phyloP scores from a whole-genome alignment of 345 rosid species.

The Populus davidiana region DNA sequence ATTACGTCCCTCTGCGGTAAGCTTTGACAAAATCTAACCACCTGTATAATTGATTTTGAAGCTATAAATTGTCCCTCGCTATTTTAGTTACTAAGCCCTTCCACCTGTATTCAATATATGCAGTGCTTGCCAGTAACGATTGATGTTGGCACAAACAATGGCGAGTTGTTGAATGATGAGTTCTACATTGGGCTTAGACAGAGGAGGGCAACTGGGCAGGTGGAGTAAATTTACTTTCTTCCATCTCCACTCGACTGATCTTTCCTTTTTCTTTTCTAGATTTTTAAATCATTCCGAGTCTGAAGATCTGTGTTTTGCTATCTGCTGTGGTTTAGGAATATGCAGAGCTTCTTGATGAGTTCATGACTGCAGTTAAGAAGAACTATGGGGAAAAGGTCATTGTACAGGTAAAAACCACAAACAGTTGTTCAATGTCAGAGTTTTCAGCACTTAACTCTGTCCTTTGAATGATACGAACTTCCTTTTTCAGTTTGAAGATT shows the following conservation, averaged over 20 bases:
- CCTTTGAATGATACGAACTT: neutral
- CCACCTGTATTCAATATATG: neutral
- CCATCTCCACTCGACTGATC: neutral
- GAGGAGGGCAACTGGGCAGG: constrained; percentile 37
- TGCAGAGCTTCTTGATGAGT: constrained; percentile 66
- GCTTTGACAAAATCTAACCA: neutral
- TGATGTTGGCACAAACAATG: constrained; percentile 38
- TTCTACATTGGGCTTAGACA: constrained; percentile 34
- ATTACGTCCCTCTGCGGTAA: constrained; percentile 33
- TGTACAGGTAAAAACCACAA: constrained; percentile 49
- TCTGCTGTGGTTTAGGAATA: constrained; percentile 56
- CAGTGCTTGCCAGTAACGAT: constrained; percentile 37
- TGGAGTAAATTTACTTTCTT: neutral
- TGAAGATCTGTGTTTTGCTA: neutral
- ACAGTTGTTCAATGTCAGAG: neutral
- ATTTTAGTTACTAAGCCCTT: neutral
- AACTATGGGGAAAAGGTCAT: constrained; percentile 90
- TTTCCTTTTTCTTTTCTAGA: too few relatives aligned
- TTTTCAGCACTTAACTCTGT: neutral
- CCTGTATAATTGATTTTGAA: neutral
- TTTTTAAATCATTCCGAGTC: neutral
- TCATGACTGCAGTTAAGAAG: constrained; percentile 88
- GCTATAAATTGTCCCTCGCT: neutral
- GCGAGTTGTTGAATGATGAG: constrained; percentile 30
- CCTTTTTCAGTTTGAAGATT: constrained; percentile 82